Percentiles rank a stretch among this genome's conserved stretches.
These are phyloP conservation scores for Linnemannia exigua DNA, from an alignment of 192 early-diverging fungal species.

Conservation along the genomic window DNA sequence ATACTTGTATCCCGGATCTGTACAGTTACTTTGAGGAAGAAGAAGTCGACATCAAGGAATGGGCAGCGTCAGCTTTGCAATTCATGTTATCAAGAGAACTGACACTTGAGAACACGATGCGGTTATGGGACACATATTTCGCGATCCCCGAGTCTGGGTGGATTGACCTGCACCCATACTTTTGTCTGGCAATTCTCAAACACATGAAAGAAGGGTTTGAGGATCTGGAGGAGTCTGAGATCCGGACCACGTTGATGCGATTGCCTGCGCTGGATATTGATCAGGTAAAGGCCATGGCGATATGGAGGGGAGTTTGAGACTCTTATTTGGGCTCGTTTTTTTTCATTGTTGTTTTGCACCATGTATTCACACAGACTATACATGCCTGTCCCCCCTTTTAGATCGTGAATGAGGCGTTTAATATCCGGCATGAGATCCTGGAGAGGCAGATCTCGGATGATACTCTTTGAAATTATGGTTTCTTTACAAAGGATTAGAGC, in stretches of 20 bases:
- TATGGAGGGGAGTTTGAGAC: background rate
- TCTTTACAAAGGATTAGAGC: background rate
- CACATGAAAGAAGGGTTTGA: slow-evolving; percentile 85
- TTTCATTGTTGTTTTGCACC: background rate
- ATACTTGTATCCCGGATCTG: slow-evolving; percentile 85
- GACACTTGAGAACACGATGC: slow-evolving; percentile 79
- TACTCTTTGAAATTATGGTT: background rate
- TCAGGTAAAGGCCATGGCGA: slow-evolving; percentile 45
- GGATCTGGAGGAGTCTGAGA: slow-evolving; percentile 92
- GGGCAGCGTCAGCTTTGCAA: slow-evolving; percentile 86
- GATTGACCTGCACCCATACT: slow-evolving; percentile 28
- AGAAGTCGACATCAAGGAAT: slow-evolving; percentile 89
- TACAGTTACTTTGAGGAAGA: slow-evolving; percentile 97
- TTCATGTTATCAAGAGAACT: slow-evolving; percentile 84
- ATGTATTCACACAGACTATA: background rate
- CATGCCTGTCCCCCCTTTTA: slow-evolving; percentile 21
- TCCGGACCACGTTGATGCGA: slow-evolving; percentile 81
- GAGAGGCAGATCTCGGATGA: slow-evolving; percentile 68
- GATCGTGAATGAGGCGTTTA: slow-evolving; percentile 79
- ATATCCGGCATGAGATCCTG: slow-evolving; percentile 76
- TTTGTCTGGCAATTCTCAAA: slow-evolving; percentile 77
- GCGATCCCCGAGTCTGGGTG: slow-evolving; percentile 59
- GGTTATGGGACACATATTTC: slow-evolving; percentile 93
- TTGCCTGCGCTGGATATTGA: slow-evolving; percentile 80
- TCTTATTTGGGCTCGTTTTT: background rate